phyloP scores from a whole-genome alignment of 768 basidiomycete species.

The Flagelloscypha sp. region DNA sequence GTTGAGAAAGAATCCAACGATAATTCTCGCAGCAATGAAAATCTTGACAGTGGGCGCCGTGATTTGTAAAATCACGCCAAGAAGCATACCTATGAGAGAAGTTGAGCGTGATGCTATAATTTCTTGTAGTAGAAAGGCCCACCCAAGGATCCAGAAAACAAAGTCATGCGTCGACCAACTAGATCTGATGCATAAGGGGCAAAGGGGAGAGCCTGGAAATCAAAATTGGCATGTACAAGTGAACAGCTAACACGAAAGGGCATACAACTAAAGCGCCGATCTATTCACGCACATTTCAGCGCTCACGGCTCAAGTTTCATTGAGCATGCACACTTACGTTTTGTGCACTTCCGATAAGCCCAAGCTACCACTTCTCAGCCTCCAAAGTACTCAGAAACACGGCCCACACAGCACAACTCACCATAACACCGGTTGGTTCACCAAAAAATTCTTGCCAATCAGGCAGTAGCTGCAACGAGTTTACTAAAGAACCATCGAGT shows the following conservation, averaged over 20 bases:
- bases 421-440: conserved; percentile 41
- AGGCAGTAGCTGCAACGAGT: conserved; percentile 60
- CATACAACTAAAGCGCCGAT: conserved; percentile 45
- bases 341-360: conserved; percentile 60
- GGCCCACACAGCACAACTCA: too few relatives aligned
- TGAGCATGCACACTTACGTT: too few relatives aligned
- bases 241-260: conserved; percentile 3
- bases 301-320: too few relatives aligned
- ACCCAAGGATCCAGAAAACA: conserved; percentile 57
- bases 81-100: conserved; percentile 58
- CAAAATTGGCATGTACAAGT: neutral
- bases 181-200: conserved; percentile 53
- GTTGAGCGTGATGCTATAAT: too few relatives aligned
- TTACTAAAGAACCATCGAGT: conserved; percentile 57
- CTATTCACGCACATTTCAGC: neutral
- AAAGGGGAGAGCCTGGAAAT: conserved; percentile 46
- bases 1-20: conserved; percentile 57
- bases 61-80: conserved; percentile 51
- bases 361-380: too few relatives aligned
- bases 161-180: conserved; percentile 48
- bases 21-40: conserved; percentile 50
- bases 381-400: too few relatives aligned
- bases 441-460: conserved; percentile 53
- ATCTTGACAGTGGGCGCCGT: conserved; percentile 36
- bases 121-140: too few relatives aligned